These are phyloP conservation scores for Nakazawaea ernobii DNA, from an alignment of 805 yeast species.

Conservation along the genomic window DNA sequence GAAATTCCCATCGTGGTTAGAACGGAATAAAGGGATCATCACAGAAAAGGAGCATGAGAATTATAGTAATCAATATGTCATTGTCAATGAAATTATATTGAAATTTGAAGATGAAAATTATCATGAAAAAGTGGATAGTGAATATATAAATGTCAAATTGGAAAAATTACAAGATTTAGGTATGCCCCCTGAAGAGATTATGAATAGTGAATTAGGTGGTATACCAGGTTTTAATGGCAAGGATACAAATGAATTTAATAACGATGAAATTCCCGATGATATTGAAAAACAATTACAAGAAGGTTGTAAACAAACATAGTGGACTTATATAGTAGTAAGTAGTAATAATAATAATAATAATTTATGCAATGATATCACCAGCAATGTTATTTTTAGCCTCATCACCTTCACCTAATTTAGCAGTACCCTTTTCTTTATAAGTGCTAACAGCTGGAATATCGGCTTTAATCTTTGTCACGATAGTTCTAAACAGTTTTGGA, in stretches of 20 bases:
- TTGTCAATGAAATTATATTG: conserved; percentile 55
- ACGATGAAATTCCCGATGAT: conserved; percentile 49
- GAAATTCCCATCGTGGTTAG: conserved; percentile 70
- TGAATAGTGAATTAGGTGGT: conserved; percentile 35
- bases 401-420: conserved; percentile 49
- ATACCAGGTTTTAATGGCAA: conserved; percentile 40
- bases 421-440: conserved; percentile 90
- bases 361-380: conserved; percentile 43
- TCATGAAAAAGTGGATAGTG: conserved; percentile 43
- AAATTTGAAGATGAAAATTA: conserved; percentile 65
- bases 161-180: conserved; percentile 72
- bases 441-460: conserved; percentile 98
- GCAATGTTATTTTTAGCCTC: conserved; percentile 33
- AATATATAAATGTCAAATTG: conserved; percentile 49
- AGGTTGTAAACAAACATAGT: conserved; percentile 55
- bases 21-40: conserved; percentile 40
- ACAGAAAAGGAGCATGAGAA: conserved; percentile 41
- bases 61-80: conserved; percentile 55
- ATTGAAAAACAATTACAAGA: conserved; percentile 49
- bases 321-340: too few relatives aligned
- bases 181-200: conserved; percentile 73
- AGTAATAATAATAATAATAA: too few relatives aligned
- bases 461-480: conserved; percentile 86
- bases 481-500: conserved; percentile 89
- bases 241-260: conserved; percentile 23